These are phyloP conservation scores for Lepidium didymum DNA, from an alignment of 345 rosid species.

Conservation along the genomic window DNA sequence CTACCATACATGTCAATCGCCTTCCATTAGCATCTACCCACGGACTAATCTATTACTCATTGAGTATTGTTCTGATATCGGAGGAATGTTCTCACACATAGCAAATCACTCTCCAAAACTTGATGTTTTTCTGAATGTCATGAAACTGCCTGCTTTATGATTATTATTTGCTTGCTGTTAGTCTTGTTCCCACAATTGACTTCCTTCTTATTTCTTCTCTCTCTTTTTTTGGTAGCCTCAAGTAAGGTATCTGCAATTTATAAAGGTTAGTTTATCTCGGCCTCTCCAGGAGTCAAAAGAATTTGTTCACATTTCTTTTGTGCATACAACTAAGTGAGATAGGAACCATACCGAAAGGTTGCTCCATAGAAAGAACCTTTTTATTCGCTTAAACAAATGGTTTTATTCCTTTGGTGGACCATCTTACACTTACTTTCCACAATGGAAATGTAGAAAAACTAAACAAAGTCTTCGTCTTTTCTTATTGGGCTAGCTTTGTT, in stretches of 20 bases:
- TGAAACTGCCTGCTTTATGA: neutral
- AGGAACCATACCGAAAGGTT: conserved; percentile 35
- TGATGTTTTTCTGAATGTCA: conserved; percentile 7
- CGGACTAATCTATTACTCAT: neutral
- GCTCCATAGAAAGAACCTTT: conserved; percentile 21
- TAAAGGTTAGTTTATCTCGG: neutral
- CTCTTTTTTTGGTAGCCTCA: conserved; percentile 11
- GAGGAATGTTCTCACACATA: conserved; percentile 18
- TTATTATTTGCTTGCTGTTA: conserved; percentile 9
- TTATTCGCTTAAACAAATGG: conserved; percentile 4
- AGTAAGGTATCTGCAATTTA: conserved; percentile 24
- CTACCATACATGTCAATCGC: neutral
- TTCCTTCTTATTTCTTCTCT: conserved; percentile 13
- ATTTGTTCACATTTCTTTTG: conserved; percentile 9
- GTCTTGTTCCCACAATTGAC: conserved; percentile 18
- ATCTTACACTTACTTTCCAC: conserved; percentile 10
- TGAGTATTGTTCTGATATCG: conserved; percentile 11
- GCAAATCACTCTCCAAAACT: neutral
- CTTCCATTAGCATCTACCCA: neutral
- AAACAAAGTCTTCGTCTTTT: conserved; percentile 4
- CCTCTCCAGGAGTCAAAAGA: conserved; percentile 9
- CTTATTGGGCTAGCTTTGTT: conserved; percentile 12
- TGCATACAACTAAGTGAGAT: neutral
- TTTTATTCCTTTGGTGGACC: conserved; percentile 22
- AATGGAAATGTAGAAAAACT: conserved; percentile 12